A percentile compares a stretch with the other conserved stretches of the same genome.
Conservation (phyloP, 176 grass and related monocot genomes). For the Lolium perenne region DNA sequence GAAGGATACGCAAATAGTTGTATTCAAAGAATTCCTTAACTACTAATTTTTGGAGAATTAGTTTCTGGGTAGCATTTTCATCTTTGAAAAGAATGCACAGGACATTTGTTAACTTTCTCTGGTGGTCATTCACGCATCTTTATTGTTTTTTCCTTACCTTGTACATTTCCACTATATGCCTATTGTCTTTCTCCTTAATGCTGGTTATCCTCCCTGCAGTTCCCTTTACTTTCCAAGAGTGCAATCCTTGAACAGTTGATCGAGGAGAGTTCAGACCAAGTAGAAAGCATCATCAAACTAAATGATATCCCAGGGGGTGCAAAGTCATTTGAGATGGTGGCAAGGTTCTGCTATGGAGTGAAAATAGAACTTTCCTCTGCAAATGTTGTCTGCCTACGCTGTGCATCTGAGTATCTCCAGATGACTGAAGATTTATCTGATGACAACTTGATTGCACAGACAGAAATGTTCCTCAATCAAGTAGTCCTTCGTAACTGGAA, state of each 20-base stretch:
- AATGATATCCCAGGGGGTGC: conserved; percentile 69
- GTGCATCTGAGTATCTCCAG: conserved; percentile 77
- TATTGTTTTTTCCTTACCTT: background rate
- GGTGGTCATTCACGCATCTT: background rate
- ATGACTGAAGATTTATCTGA: conserved; percentile 85
- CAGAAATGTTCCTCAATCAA: conserved; percentile 81
- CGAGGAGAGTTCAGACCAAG: conserved; percentile 63
- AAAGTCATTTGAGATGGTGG: conserved; percentile 88
- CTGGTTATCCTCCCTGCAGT: conserved; percentile 57
- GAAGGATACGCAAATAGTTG: background rate
- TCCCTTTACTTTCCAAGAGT: conserved; percentile 87
- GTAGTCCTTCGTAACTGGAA: conserved; percentile 84
- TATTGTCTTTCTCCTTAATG: conserved; percentile 24
- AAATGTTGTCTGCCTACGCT: conserved; percentile 76
- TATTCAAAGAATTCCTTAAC: background rate
- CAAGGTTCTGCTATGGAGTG: conserved; percentile 89
- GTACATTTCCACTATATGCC: background rate
- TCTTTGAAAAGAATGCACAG: conserved; percentile 16
- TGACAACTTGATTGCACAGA: conserved; percentile 80
- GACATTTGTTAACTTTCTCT: conserved; percentile 23
- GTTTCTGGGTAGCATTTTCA: background rate
- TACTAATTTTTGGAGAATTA: background rate
- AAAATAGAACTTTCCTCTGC: conserved; percentile 80
- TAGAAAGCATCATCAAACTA: conserved; percentile 63
- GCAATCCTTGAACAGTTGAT: conserved; percentile 66